Percentiles rank a stretch among this genome's conserved stretches.
These are phyloP conservation scores for Fusarium ambrosium DNA, from an alignment of 2,329 filamentous ascomycete species.

Conservation along the genomic window DNA sequence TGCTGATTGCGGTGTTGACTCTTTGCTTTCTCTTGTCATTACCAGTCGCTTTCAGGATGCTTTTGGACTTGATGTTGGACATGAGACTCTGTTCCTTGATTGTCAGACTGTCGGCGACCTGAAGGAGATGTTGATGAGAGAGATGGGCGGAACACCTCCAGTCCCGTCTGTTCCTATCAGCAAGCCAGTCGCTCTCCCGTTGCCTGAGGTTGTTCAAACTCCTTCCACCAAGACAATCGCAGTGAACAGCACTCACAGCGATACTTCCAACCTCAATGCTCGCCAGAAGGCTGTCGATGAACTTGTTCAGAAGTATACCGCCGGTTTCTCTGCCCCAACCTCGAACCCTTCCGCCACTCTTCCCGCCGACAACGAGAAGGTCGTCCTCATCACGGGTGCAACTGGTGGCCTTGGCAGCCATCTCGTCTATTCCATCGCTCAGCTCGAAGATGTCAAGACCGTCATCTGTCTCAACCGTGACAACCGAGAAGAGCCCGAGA, in stretches of 20 bases:
- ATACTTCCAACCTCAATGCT: neutral
- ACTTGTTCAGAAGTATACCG: conserved; percentile 18
- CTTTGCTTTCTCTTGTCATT: conserved; percentile 71
- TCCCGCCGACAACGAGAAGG: neutral
- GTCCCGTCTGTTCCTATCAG: neutral
- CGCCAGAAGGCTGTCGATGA: conserved; percentile 16
- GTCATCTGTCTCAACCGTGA: conserved; percentile 27
- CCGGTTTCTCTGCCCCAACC: conserved; percentile 5
- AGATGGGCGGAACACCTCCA: neutral
- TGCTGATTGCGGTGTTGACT: conserved; percentile 71
- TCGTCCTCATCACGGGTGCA: conserved; percentile 20
- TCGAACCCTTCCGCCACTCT: neutral
- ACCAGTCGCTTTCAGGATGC: conserved; percentile 67
- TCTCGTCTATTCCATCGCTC: conserved; percentile 27
- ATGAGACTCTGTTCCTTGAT: conserved; percentile 35
- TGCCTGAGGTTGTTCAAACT: neutral
- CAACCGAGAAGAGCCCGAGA: neutral
- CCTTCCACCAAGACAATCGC: neutral
- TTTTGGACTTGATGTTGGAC: conserved; percentile 10
- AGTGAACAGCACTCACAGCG: neutral
- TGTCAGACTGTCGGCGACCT: conserved; percentile 26
- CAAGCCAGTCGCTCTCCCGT: neutral
- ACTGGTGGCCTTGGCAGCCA: conserved; percentile 27
- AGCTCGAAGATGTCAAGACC: conserved; percentile 17
- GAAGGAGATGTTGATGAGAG: conserved; percentile 16